A percentile compares a stretch with the other conserved stretches of the same genome.
These are phyloP conservation scores for Pseudonitzschia delicatissima DNA, from an alignment of 108 stramenopile species.

Conservation along the genomic window DNA sequence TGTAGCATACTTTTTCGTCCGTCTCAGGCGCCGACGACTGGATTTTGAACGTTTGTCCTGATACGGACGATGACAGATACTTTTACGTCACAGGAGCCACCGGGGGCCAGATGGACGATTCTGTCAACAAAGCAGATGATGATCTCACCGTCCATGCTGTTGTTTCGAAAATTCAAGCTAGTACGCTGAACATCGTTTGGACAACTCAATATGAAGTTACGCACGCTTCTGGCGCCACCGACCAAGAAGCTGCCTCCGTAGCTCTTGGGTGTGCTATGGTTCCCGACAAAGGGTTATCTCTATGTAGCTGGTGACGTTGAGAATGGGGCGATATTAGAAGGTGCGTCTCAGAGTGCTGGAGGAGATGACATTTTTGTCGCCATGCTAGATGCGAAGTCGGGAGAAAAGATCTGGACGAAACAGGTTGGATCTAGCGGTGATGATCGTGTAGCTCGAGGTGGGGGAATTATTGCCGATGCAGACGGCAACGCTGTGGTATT, in stretches of 20 bases:
- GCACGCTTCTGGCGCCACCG: constrained; percentile 19
- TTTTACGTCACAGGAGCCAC: constrained; percentile 37
- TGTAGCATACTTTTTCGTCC: constrained; percentile 32
- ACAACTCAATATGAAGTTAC: constrained; percentile 21
- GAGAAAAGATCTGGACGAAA: constrained; percentile 29
- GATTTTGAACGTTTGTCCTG: constrained; percentile 28
- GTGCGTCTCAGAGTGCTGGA: constrained; percentile 21
- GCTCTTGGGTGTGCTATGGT: constrained; percentile 26
- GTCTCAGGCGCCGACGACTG: constrained; percentile 25
- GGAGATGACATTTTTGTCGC: constrained; percentile 50
- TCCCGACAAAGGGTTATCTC: neutral
- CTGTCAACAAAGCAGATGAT: neutral
- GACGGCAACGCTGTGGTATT: constrained; percentile 47
- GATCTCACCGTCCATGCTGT: constrained; percentile 29
- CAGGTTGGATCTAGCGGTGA: constrained; percentile 46
- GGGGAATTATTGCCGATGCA: constrained; percentile 30
- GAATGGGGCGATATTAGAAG: constrained; percentile 23
- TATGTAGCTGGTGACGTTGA: constrained; percentile 37
- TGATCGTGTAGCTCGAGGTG: constrained; percentile 42
- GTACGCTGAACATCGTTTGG: constrained; percentile 29
- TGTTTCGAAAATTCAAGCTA: constrained; percentile 34
- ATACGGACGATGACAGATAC: neutral
- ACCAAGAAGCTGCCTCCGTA: constrained; percentile 13
- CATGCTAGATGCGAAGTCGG: constrained; percentile 25
- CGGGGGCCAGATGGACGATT: constrained; percentile 19